phyloP scores from a whole-genome alignment of 2,329 filamentous ascomycete genomes.

The Penicillium digitatum region DNA sequence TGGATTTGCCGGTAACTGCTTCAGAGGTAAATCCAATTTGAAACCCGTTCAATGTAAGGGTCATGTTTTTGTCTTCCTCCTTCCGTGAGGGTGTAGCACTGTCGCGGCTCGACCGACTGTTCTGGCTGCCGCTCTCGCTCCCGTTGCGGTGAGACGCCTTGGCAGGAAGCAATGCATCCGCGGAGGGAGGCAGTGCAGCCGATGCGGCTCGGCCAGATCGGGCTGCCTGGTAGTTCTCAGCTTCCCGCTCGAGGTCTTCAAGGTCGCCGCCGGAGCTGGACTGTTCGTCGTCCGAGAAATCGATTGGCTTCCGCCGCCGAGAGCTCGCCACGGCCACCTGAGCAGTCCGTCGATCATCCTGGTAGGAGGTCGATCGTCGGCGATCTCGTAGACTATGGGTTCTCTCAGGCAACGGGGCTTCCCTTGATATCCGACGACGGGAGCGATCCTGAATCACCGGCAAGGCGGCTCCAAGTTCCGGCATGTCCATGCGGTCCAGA shows the following conservation, averaged over 20 bases:
- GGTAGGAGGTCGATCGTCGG: slow-evolving; percentile 31
- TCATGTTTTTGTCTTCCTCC: slow-evolving; percentile 39
- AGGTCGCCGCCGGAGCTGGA: slow-evolving; percentile 22
- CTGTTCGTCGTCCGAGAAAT: slow-evolving; percentile 30
- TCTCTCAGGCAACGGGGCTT: slow-evolving; percentile 32
- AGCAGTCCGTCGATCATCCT: slow-evolving; percentile 30
- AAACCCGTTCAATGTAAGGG: slow-evolving; percentile 40
- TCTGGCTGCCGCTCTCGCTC: slow-evolving; percentile 42
- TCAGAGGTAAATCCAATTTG: slow-evolving; percentile 39
- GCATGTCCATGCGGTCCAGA: slow-evolving; percentile 26
- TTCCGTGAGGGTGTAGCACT: slow-evolving; percentile 34
- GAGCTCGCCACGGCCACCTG: slow-evolving; percentile 35
- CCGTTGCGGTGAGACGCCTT: slow-evolving; percentile 30
- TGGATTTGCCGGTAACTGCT: slow-evolving; percentile 36
- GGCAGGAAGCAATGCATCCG: slow-evolving; percentile 33
- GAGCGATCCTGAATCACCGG: slow-evolving; percentile 33
- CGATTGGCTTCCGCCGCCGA: slow-evolving; percentile 31
- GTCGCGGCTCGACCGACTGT: slow-evolving; percentile 40
- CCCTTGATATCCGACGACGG: slow-evolving; percentile 32
- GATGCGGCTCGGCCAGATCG: slow-evolving; percentile 23
- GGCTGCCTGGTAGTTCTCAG: slow-evolving; percentile 41
- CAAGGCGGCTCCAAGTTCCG: slow-evolving; percentile 32
- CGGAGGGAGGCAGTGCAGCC: slow-evolving; percentile 30
- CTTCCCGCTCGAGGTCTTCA: slow-evolving; percentile 38
- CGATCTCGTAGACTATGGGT: slow-evolving; percentile 31